Conservation (phyloP, 1,139 yeast species). For the Saccharomycopsis crataegensis region DNA sequence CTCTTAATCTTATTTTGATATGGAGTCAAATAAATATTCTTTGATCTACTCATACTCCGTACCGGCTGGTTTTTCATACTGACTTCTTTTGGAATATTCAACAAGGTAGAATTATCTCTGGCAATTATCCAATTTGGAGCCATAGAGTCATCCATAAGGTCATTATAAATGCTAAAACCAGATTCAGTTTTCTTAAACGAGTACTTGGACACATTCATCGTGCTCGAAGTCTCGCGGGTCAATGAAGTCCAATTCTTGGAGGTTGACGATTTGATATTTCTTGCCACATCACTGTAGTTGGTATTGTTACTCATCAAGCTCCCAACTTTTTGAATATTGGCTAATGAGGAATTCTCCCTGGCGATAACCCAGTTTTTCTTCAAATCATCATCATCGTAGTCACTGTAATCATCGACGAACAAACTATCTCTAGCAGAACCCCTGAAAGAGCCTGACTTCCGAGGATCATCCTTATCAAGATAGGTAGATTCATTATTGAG, state of each 20-base stretch:
- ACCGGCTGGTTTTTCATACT: slow-evolving; percentile 10
- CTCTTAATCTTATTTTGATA: slow-evolving; percentile 13
- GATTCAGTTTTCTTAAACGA: slow-evolving; percentile 13
- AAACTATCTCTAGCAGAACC: slow-evolving; percentile 9
- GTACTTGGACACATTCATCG: slow-evolving; percentile 4
- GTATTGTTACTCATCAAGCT: slow-evolving; percentile 1
- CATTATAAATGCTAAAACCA: slow-evolving; percentile 19
- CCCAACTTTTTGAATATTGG: slow-evolving; percentile 13
- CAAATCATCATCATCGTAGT: slow-evolving; percentile 16
- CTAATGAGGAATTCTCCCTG: slow-evolving; percentile 19
- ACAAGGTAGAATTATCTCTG: slow-evolving; percentile 19
- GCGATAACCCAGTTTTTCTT: slow-evolving; percentile 20
- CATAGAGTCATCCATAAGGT: slow-evolving; percentile 15
- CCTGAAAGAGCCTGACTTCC: not conserved
- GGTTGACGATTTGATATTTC: not conserved
- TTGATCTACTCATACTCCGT: slow-evolving; percentile 17
- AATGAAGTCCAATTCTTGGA: slow-evolving; percentile 16
- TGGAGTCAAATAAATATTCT: slow-evolving; percentile 17
- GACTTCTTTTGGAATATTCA: slow-evolving; percentile 18
- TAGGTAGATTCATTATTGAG: not conserved
- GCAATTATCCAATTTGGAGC: slow-evolving; percentile 21
- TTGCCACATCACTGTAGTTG: not conserved
- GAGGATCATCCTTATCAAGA: not conserved
- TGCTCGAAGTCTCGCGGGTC: slow-evolving; percentile 15
- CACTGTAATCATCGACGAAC: slow-evolving; percentile 19